A percentile compares a stretch with the other conserved stretches of the same genome.
These are phyloP conservation scores for Thelonectria rubi DNA, from an alignment of 2,329 filamentous ascomycete genomes.

Conservation along the genomic window DNA sequence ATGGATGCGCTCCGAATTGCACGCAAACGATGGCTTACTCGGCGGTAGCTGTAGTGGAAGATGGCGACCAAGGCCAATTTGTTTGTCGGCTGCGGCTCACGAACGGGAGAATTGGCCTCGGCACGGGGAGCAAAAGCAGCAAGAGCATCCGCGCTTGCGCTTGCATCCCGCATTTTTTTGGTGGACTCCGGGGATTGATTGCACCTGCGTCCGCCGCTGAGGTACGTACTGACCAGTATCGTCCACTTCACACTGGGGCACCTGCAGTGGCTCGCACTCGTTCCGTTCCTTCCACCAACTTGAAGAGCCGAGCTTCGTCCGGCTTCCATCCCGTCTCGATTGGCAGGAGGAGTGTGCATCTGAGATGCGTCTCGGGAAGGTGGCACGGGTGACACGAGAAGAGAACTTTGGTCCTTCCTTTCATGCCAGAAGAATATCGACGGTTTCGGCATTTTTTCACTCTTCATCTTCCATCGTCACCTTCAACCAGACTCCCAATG, in stretches of 20 bases:
- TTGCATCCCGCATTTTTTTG: slow-evolving; percentile 19
- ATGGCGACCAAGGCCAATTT: slow-evolving; percentile 17
- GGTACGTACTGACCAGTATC: neutral
- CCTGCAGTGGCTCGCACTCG: neutral
- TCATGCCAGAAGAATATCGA: too few relatives aligned
- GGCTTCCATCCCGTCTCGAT: slow-evolving; percentile 7
- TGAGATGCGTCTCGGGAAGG: neutral
- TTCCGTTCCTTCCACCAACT: slow-evolving; percentile 15
- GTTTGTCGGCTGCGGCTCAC: slow-evolving; percentile 26
- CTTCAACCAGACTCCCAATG: too few relatives aligned
- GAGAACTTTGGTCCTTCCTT: too few relatives aligned
- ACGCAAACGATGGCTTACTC: neutral
- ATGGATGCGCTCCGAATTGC: neutral
- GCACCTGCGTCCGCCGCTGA: neutral
- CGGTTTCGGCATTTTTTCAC: too few relatives aligned
- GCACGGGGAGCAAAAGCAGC: slow-evolving; percentile 18
- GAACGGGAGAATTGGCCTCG: slow-evolving; percentile 27
- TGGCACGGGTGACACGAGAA: too few relatives aligned
- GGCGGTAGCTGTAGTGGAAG: neutral
- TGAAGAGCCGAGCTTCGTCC: slow-evolving; percentile 13
- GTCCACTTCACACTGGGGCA: too few relatives aligned
- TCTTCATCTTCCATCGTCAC: too few relatives aligned
- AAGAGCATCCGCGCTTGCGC: slow-evolving; percentile 6
- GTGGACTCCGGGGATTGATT: slow-evolving; percentile 9
- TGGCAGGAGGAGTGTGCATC: neutral